Evolutionary conservation across 345 rosid genomes (phyloP).

Genomic region (Gossypium ekmanianum): DNA sequence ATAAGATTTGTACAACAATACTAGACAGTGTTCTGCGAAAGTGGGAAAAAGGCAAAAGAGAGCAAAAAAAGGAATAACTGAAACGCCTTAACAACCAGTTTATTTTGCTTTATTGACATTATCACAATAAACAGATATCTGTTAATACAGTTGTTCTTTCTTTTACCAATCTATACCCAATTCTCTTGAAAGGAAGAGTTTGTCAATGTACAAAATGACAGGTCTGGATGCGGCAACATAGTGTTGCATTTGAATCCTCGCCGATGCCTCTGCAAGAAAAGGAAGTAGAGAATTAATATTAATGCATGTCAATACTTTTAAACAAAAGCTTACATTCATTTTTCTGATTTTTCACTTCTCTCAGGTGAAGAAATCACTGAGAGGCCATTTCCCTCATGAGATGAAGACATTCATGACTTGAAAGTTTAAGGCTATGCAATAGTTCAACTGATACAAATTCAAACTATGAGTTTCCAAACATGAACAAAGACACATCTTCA

Average conservation of each 20-base stretch:
- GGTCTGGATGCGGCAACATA: slow-evolving; percentile 54
- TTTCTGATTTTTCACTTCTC: not conserved
- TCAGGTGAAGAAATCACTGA: not conserved
- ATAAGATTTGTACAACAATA: not conserved
- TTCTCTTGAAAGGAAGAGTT: slow-evolving; percentile 59
- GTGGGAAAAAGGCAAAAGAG: not conserved
- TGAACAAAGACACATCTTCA: not conserved
- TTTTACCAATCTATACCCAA: slow-evolving; percentile 87
- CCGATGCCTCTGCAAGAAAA: slow-evolving; percentile 54
- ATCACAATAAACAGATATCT: not conserved
- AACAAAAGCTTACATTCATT: not conserved
- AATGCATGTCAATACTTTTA: not conserved
- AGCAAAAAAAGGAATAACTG: not conserved
- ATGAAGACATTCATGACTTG: not conserved
- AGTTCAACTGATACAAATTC: not conserved
- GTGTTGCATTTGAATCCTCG: slow-evolving; percentile 66
- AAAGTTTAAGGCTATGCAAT: not conserved
- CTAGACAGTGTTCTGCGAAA: not conserved
- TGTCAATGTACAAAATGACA: slow-evolving; percentile 58
- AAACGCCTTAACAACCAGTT: not conserved
- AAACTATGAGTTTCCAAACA: not conserved
- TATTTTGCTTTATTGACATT: not conserved
- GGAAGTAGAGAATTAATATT: not conserved
- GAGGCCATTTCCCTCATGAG: not conserved
- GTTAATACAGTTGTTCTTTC: not conserved